These are phyloP conservation scores for Cladorrhinum samala DNA, from an alignment of 495 filamentous ascomycete genomes.

Conservation along the genomic window DNA sequence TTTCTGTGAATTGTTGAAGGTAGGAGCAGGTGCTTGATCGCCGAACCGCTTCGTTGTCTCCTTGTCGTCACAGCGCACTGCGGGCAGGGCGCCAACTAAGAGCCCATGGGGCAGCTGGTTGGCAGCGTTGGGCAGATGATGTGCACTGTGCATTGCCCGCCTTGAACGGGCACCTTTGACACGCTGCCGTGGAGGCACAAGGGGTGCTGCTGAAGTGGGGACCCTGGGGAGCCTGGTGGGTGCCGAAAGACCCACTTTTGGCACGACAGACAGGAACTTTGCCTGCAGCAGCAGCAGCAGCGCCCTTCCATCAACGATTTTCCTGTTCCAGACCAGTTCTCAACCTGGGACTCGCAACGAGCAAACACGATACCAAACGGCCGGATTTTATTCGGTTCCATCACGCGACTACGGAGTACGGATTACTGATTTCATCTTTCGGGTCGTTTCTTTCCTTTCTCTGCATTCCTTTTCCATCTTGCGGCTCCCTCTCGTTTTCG, in stretches of 20 bases:
- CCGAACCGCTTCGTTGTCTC: background rate
- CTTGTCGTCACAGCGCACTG: no score
- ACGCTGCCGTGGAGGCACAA: no score
- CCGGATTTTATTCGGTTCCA: no score
- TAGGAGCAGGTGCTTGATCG: background rate
- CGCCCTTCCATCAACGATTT: no score
- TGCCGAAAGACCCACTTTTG: constrained; percentile 4
- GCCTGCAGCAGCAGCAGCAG: background rate
- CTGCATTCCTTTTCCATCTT: background rate
- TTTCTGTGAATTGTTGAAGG: background rate
- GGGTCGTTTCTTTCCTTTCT: background rate
- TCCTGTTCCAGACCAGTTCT: constrained; percentile 1
- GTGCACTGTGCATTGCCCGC: background rate
- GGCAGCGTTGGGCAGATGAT: constrained; percentile 12
- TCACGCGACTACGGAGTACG: background rate
- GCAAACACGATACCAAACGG: no score
- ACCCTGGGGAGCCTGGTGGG: background rate
- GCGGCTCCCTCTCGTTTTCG: no score
- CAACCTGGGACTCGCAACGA: background rate
- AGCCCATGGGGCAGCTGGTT: constrained; percentile 2
- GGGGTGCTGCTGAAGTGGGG: background rate
- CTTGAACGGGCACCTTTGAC: no score
- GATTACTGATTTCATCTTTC: background rate
- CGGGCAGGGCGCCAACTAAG: no score
- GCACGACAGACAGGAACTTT: constrained; percentile 1